phyloP scores from a whole-genome alignment of 108 stramenopile genomes.

The Cylindrotheca closterium region DNA sequence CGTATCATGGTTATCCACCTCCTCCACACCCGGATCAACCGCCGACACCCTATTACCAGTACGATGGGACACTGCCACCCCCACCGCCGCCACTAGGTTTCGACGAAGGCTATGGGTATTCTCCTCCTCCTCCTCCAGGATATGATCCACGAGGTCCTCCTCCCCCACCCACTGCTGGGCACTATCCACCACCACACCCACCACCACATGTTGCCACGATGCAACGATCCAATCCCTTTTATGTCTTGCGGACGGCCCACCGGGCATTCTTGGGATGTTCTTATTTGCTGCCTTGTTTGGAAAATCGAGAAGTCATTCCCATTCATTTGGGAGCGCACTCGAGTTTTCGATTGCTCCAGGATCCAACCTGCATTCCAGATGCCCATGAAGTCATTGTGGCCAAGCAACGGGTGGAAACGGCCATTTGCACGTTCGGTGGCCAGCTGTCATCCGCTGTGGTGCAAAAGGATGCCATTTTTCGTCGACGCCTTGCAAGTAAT shows the following conservation, averaged over 20 bases:
- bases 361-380: not conserved
- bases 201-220: not conserved
- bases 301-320: slow-evolving; percentile 13
- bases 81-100: not conserved
- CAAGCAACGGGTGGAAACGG: slow-evolving; percentile 52
- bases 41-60: no score
- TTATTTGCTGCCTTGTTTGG: slow-evolving; percentile 44
- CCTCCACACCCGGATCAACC: no score
- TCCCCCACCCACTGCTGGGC: not conserved
- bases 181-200: not conserved
- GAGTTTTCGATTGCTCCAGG: slow-evolving; percentile 2
- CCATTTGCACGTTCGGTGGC: slow-evolving; percentile 80
- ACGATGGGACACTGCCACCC: not conserved
- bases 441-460: not conserved
- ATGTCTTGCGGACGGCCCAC: slow-evolving; percentile 25
- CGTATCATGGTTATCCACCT: slow-evolving; percentile 10
- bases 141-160: not conserved
- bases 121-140: no score
- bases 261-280: slow-evolving; percentile 51
- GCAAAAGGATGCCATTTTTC: slow-evolving; percentile 31
- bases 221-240: slow-evolving; percentile 27
- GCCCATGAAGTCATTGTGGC: slow-evolving; percentile 45
- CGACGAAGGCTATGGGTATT: no score
- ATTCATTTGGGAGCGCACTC: slow-evolving; percentile 2
- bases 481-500: slow-evolving; percentile 8